Percentiles rank a stretch among this genome's conserved stretches.
These are phyloP conservation scores for Knufia fluminis DNA, from an alignment of 2,329 filamentous ascomycete species.

Conservation along the genomic window DNA sequence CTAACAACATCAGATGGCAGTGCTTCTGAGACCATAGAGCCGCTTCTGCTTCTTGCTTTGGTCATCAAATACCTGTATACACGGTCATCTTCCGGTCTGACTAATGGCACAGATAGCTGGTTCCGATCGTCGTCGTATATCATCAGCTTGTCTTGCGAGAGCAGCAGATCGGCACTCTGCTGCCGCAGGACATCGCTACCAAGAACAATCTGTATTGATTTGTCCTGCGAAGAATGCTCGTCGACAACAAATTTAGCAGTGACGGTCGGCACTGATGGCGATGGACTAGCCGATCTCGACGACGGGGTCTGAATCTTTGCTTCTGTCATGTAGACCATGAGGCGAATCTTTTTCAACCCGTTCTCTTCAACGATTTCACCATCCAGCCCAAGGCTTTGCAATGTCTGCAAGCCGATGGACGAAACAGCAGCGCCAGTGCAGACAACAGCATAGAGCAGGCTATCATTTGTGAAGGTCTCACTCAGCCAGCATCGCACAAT, in stretches of 20 bases:
- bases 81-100: slow-evolving; percentile 78
- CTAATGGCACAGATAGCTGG: slow-evolving; percentile 82
- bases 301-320: slow-evolving; percentile 71
- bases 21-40: slow-evolving; percentile 15
- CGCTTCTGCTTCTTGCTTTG: slow-evolving; percentile 27
- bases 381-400: slow-evolving; percentile 63
- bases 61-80: slow-evolving; percentile 70
- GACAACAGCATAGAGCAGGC: slow-evolving; percentile 80
- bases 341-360: slow-evolving; percentile 58
- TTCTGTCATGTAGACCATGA: slow-evolving; percentile 83
- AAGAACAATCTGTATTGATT: slow-evolving; percentile 71
- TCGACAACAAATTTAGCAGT: slow-evolving; percentile 69
- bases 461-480: slow-evolving; percentile 78
- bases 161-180: slow-evolving; percentile 81
- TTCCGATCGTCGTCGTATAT: slow-evolving; percentile 79
- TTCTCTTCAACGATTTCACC: slow-evolving; percentile 59
- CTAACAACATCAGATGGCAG: slow-evolving; percentile 20
- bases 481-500: slow-evolving; percentile 96
- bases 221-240: slow-evolving; percentile 40
- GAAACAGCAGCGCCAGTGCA: slow-evolving; percentile 89
- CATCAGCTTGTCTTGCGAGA: slow-evolving; percentile 84
- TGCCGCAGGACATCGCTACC: slow-evolving; percentile 79
- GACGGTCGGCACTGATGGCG: slow-evolving; percentile 72
- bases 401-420: slow-evolving; percentile 63
- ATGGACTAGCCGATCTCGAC: slow-evolving; percentile 62